A percentile compares a stretch with the other conserved stretches of the same genome.
These are phyloP conservation scores for Hippophae rhamnoides DNA, from an alignment of 306 rosid genomes.

Conservation along the genomic window DNA sequence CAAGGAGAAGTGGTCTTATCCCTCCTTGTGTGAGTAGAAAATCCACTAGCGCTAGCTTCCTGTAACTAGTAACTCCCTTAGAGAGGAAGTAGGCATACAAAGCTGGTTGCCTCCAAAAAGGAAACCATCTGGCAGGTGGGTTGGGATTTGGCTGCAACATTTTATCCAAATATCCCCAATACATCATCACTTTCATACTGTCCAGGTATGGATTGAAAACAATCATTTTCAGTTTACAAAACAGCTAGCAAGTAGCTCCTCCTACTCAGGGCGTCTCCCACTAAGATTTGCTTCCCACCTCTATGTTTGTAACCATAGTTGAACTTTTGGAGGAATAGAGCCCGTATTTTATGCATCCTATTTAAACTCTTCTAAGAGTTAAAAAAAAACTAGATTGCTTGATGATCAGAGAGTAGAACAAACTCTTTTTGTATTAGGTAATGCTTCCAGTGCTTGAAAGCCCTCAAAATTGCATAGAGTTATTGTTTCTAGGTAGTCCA, in stretches of 20 bases:
- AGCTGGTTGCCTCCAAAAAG: neutral
- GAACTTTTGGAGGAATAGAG: neutral
- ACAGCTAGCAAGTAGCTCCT: neutral
- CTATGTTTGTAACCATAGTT: too few species aligned
- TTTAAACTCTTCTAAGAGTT: neutral
- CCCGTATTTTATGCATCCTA: neutral
- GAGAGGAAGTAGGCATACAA: neutral
- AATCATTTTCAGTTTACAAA: too few species aligned
- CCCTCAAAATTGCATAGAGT: too few species aligned
- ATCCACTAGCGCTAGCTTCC: neutral
- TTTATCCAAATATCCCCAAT: neutral
- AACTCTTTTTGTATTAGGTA: too few species aligned
- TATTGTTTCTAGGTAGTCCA: too few species aligned
- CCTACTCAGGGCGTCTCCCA: neutral
- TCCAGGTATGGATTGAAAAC: neutral
- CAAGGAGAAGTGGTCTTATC: neutral
- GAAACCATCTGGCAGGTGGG: neutral
- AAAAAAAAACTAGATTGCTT: too few species aligned
- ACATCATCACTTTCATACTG: neutral
- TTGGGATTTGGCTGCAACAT: neutral
- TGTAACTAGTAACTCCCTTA: neutral
- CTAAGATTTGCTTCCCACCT: neutral
- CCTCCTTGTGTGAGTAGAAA: neutral
- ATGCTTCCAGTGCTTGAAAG: too few species aligned
- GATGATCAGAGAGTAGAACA: too few species aligned